phyloP scores from a whole-genome alignment of 805 yeast species.

The Ogataea neopini region DNA sequence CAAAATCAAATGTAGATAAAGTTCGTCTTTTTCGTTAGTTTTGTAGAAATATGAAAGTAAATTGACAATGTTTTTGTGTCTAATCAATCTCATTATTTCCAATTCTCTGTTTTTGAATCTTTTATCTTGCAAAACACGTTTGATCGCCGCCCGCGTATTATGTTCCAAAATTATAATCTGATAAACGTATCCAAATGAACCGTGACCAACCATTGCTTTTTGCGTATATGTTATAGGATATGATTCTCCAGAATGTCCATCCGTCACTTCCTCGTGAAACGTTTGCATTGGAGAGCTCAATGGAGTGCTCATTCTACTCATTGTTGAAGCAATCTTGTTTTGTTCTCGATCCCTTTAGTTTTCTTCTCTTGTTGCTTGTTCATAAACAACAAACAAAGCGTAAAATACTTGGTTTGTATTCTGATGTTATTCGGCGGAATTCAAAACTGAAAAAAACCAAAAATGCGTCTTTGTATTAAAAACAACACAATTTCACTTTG shows the following conservation, averaged over 20 bases:
- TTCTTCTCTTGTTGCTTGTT: background rate
- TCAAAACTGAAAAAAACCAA: background rate
- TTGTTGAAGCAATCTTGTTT: background rate
- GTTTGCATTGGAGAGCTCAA: constrained; percentile 22
- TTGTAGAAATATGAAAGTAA: constrained; percentile 85
- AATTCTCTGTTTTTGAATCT: constrained; percentile 92
- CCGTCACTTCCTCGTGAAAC: constrained; percentile 66
- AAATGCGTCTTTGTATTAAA: background rate
- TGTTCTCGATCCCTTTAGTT: background rate
- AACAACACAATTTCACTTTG: background rate
- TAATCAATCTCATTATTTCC: constrained; percentile 89
- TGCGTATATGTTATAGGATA: constrained; percentile 72
- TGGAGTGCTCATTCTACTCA: constrained; percentile 9
- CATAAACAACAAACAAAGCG: constrained; percentile 5
- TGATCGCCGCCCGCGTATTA: constrained; percentile 84
- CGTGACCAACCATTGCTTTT: constrained; percentile 93
- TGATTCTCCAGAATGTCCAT: constrained; percentile 67
- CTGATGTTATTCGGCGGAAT: too few species aligned
- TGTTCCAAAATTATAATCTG: constrained; percentile 77
- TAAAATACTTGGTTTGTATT: background rate
- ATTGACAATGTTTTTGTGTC: constrained; percentile 85
- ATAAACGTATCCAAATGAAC: constrained; percentile 98
- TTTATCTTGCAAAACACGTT: constrained; percentile 94
- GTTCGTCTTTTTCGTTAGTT: constrained; percentile 61
- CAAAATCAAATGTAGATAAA: constrained; percentile 84